phyloP scores from a whole-genome alignment of 805 yeast species.

The Candida bentonensis region DNA sequence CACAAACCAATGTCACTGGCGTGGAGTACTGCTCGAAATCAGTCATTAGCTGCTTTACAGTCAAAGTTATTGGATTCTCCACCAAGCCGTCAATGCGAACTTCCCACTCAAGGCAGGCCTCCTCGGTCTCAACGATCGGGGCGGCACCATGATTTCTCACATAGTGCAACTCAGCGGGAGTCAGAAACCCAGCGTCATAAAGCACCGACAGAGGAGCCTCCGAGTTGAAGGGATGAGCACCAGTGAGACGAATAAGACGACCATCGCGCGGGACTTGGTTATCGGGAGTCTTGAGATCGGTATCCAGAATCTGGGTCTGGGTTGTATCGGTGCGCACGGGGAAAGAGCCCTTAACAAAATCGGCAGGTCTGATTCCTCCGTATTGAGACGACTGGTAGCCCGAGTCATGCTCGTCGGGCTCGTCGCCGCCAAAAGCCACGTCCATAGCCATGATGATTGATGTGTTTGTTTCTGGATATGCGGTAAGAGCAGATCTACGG shows the following conservation, averaged over 20 bases:
- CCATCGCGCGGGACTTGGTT: slow-evolving; percentile 20
- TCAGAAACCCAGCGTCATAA: slow-evolving; percentile 21
- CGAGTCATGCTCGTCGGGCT: slow-evolving; percentile 1
- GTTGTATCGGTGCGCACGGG: slow-evolving; percentile 7
- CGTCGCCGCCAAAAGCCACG: not conserved
- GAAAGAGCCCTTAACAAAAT: not conserved
- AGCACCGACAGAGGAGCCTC: slow-evolving; percentile 21
- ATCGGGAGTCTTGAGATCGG: slow-evolving; percentile 21
- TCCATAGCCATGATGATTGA: slow-evolving; percentile 1
- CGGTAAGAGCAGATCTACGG: too few relatives aligned
- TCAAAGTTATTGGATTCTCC: slow-evolving; percentile 17
- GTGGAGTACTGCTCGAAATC: slow-evolving; percentile 19
- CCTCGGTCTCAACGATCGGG: slow-evolving; percentile 13
- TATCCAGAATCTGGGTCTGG: slow-evolving; percentile 11
- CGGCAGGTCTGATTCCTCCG: not conserved
- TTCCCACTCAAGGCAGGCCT: slow-evolving; percentile 18
- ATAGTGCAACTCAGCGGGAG: slow-evolving; percentile 21
- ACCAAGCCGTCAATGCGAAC: slow-evolving; percentile 20
- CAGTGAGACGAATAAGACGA: slow-evolving; percentile 19
- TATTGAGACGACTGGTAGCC: not conserved
- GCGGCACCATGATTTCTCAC: slow-evolving; percentile 26
- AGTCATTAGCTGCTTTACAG: slow-evolving; percentile 15
- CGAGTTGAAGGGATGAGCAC: slow-evolving; percentile 23
- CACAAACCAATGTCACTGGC: slow-evolving; percentile 25
- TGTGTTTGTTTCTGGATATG: too few relatives aligned